phyloP scores from a whole-genome alignment of 371 early-diverging fungal species.

The Umbelopsis sp. region DNA sequence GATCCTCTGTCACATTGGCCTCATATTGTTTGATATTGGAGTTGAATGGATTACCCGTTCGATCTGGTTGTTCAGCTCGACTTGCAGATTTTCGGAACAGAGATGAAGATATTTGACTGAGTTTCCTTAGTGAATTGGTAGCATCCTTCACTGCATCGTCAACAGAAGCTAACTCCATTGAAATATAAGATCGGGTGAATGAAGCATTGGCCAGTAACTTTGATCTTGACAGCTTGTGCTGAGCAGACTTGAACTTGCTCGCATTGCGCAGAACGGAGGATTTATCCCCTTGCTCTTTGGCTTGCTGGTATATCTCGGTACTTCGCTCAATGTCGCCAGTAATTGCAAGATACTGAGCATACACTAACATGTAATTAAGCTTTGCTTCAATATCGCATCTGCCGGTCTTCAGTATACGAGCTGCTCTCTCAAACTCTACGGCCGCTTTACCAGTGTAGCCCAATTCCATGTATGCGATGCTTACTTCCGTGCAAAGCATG shows the following conservation, averaged over 20 bases:
- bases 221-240: slow-evolving; percentile 2
- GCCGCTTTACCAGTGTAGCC: slow-evolving; percentile 75
- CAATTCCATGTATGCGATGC: slow-evolving; percentile 52
- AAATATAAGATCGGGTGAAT: slow-evolving; percentile 25
- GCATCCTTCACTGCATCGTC: slow-evolving; percentile 29
- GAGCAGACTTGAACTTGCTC: slow-evolving; percentile 11
- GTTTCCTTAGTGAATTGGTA: slow-evolving; percentile 19
- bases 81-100: slow-evolving; percentile 1
- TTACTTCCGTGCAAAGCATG: slow-evolving; percentile 54
- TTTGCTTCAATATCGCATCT: slow-evolving; percentile 30
- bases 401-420: slow-evolving; percentile 35
- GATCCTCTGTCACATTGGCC: slow-evolving; percentile 7
- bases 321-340: slow-evolving; percentile 49
- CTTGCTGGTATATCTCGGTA: slow-evolving; percentile 8
- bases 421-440: slow-evolving; percentile 52
- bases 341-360: slow-evolving; percentile 44
- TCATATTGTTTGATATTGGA: slow-evolving; percentile 9
- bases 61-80: background rate
- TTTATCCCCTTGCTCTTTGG: background rate
- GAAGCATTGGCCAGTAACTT: slow-evolving; percentile 29
- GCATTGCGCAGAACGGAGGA: background rate
- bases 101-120: slow-evolving; percentile 18
- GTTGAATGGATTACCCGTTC: slow-evolving; percentile 12
- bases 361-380: slow-evolving; percentile 38
- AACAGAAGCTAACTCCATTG: slow-evolving; percentile 22